A percentile compares a stretch with the other conserved stretches of the same genome.
Evolutionary conservation across 805 yeast species (phyloP).

Genomic region (Myxozyma udenii): DNA sequence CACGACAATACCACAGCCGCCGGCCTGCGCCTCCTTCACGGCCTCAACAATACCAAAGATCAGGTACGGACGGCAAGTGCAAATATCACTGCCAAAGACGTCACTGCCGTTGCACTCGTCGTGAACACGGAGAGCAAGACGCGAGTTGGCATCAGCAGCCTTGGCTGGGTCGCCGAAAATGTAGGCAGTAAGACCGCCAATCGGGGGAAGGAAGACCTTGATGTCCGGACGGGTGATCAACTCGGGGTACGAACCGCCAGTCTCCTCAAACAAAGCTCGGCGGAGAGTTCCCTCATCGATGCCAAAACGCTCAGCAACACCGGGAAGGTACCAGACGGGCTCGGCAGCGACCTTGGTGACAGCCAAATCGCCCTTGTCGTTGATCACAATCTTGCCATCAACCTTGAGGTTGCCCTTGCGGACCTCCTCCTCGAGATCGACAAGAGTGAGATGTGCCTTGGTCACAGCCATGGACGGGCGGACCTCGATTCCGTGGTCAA

Average conservation of each 20-base stretch:
- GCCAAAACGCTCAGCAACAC: slow-evolving; percentile 61
- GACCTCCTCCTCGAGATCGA: slow-evolving; percentile 58
- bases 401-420: slow-evolving; percentile 51
- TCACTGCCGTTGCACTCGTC: slow-evolving; percentile 72
- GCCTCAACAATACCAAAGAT: slow-evolving; percentile 66
- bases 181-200: slow-evolving; percentile 65
- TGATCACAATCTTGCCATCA: slow-evolving; percentile 60
- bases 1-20: slow-evolving; percentile 62
- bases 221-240: slow-evolving; percentile 65
- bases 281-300: slow-evolving; percentile 56
- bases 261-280: slow-evolving; percentile 61
- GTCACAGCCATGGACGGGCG: slow-evolving; percentile 67
- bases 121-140: slow-evolving; percentile 58
- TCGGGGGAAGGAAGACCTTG: slow-evolving; percentile 64
- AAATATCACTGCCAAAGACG: slow-evolving; percentile 65
- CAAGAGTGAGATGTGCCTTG: slow-evolving; percentile 60
- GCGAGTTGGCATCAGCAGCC: slow-evolving; percentile 51
- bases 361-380: slow-evolving; percentile 57
- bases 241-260: slow-evolving; percentile 71
- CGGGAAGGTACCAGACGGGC: slow-evolving; percentile 70
- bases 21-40: slow-evolving; percentile 63
- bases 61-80: slow-evolving; percentile 68
- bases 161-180: slow-evolving; percentile 60
- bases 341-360: slow-evolving; percentile 66
- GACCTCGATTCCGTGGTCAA: slow-evolving; percentile 47